Evolutionary conservation across 495 filamentous ascomycete species (phyloP).

Genomic region (Baudoinia panamericana): DNA sequence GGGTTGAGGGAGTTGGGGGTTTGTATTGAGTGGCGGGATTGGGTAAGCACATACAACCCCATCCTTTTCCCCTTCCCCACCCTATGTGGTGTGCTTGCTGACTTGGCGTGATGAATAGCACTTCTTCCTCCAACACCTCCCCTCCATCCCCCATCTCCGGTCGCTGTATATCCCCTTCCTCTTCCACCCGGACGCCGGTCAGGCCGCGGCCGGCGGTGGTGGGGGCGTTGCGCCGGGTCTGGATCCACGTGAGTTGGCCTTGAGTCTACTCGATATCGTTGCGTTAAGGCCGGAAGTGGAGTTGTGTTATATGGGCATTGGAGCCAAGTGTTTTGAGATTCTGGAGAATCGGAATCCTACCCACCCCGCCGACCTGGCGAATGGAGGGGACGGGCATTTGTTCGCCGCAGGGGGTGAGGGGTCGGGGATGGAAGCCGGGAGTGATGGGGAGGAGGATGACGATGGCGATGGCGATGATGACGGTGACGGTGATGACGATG

Average conservation of each 20-base stretch:
- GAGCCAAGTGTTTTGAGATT: constrained; percentile 77
- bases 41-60: constrained; percentile 44
- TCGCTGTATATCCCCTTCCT: constrained; percentile 71
- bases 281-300: constrained; percentile 74
- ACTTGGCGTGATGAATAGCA: constrained; percentile 45
- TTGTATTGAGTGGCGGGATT: constrained; percentile 68
- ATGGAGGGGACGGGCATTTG: too few species aligned
- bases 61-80: not conserved
- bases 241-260: constrained; percentile 62
- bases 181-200: constrained; percentile 44
- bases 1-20: constrained; percentile 64
- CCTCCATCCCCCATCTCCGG: constrained; percentile 58
- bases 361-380: too few species aligned
- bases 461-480: constrained; percentile 35
- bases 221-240: too few species aligned
- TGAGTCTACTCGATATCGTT: constrained; percentile 75
- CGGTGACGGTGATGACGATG: constrained; percentile 40
- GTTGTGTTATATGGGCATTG: constrained; percentile 71
- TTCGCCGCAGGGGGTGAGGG: too few species aligned
- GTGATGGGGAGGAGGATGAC: constrained; percentile 30
- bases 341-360: too few species aligned
- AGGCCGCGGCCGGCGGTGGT: too few species aligned
- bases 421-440: too few species aligned
- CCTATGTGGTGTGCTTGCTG: not conserved
- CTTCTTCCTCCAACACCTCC: constrained; percentile 72